phyloP scores from a whole-genome alignment of 352 stramenopile genomes.

The Phytopythium aichiense region DNA sequence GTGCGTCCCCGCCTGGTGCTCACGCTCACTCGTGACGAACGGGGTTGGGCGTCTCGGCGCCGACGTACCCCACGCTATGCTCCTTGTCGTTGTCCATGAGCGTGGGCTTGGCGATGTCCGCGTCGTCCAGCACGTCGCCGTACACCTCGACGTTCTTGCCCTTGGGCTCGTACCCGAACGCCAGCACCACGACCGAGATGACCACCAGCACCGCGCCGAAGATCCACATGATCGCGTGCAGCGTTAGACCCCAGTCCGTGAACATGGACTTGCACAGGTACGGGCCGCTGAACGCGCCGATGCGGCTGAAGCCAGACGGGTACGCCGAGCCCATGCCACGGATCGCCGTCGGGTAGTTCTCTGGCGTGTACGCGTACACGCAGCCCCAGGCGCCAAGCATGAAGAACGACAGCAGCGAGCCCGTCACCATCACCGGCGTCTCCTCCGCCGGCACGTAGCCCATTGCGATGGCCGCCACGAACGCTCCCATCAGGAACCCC shows the following conservation, averaged over 20 bases:
- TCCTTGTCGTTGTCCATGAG: background rate
- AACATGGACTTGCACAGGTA: constrained; percentile 69
- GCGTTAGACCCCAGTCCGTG: constrained; percentile 40
- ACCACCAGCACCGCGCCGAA: constrained; percentile 61
- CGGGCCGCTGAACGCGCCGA: constrained; percentile 57
- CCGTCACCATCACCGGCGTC: constrained; percentile 38
- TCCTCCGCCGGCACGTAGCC: constrained; percentile 49
- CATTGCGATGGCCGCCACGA: constrained; percentile 49
- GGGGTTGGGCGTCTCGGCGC: background rate
- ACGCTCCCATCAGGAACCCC: constrained; percentile 41
- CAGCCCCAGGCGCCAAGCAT: constrained; percentile 63
- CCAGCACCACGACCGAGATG: constrained; percentile 38
- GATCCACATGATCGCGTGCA: constrained; percentile 68
- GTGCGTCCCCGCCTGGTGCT: background rate
- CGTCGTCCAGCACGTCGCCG: constrained; percentile 13
- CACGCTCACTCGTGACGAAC: background rate
- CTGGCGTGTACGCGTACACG: constrained; percentile 67
- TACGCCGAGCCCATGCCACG: constrained; percentile 67
- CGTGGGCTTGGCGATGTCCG: background rate
- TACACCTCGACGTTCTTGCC: constrained; percentile 65
- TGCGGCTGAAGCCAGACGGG: constrained; percentile 57
- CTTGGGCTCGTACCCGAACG: constrained; percentile 67
- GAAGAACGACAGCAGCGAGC: constrained; percentile 61
- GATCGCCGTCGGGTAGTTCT: constrained; percentile 74
- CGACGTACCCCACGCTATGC: background rate